A percentile compares a stretch with the other conserved stretches of the same genome.
Evolutionary conservation across 2,329 filamentous ascomycete genomes (phyloP).

Genomic region (Claviceps digitariae): DNA sequence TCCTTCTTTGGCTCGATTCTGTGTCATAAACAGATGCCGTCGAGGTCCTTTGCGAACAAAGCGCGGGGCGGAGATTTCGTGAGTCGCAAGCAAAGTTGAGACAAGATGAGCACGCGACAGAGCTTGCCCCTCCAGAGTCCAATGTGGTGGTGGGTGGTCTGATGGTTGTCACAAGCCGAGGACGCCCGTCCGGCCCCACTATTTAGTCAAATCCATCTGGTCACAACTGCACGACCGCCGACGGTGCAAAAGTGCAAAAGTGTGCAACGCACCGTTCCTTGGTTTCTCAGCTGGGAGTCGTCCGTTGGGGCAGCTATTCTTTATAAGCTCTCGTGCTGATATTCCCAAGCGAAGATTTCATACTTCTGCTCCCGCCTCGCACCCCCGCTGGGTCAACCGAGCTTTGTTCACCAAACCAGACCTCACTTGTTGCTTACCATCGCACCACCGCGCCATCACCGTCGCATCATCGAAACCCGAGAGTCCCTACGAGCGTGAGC

Average conservation of each 20-base stretch:
- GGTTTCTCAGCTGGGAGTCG: no score
- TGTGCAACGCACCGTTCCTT: not conserved
- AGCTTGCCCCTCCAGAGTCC: slow-evolving; percentile 2
- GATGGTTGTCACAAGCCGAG: slow-evolving; percentile 6
- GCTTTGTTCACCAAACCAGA: not conserved
- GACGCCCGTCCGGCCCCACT: not conserved
- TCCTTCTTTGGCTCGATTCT: not conserved
- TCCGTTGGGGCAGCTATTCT: not conserved
- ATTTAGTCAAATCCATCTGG: not conserved
- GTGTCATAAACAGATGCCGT: not conserved
- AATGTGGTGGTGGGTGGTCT: not conserved
- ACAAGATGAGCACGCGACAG: not conserved
- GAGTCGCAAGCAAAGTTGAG: not conserved
- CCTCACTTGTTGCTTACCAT: not conserved
- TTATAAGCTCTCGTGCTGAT: not conserved
- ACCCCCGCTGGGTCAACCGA: not conserved
- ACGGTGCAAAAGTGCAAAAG: not conserved
- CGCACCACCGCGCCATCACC: not conserved
- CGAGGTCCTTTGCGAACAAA: not conserved
- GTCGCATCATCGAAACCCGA: not conserved
- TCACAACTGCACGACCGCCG: not conserved
- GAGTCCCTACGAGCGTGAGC: not conserved
- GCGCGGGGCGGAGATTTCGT: not conserved
- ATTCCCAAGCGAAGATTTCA: not conserved
- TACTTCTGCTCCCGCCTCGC: not conserved